Evolutionary conservation across 441 rosid species (phyloP).

Genomic region (Gossypium davidsonii): DNA sequence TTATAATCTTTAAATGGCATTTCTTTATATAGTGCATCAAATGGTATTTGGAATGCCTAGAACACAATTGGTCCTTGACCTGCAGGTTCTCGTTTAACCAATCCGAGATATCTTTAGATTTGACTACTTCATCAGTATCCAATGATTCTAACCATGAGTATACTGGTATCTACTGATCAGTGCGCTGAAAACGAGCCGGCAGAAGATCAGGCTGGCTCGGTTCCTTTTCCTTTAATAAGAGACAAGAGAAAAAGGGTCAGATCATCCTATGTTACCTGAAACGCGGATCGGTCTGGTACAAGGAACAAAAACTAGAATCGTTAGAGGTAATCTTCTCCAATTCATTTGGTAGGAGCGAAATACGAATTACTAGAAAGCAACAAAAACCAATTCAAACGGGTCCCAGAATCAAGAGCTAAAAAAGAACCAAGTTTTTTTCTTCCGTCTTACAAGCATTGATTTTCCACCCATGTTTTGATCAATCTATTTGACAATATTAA

Average conservation of each 20-base stretch:
- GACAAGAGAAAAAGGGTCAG: not conserved
- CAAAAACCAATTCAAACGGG: not conserved
- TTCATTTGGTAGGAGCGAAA: too few relatives aligned
- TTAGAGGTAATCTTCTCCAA: too few relatives aligned
- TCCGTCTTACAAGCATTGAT: not conserved
- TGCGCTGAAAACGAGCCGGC: constrained; percentile 83
- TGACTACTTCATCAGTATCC: constrained; percentile 69
- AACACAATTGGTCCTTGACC: constrained; percentile 55
- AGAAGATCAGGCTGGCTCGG: constrained; percentile 37
- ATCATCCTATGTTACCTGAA: too few relatives aligned
- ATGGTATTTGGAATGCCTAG: constrained; percentile 88
- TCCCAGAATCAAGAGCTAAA: not conserved
- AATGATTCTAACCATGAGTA: constrained; percentile 86
- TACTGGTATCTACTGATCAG: constrained; percentile 84
- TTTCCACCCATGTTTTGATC: not conserved
- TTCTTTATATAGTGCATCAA: constrained; percentile 91
- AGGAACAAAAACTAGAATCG: too few relatives aligned
- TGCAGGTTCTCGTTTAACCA: constrained; percentile 71
- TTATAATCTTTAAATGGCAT: constrained; percentile 87
- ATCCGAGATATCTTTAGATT: constrained; percentile 74
- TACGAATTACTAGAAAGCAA: too few relatives aligned
- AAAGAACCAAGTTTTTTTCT: not conserved
- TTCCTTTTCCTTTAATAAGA: constrained; percentile 33
- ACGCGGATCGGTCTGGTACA: too few relatives aligned
- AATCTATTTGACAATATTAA: not conserved